These are phyloP conservation scores for Aspergillus japonicus DNA, from an alignment of 2,329 filamentous ascomycete species.

Conservation along the genomic window DNA sequence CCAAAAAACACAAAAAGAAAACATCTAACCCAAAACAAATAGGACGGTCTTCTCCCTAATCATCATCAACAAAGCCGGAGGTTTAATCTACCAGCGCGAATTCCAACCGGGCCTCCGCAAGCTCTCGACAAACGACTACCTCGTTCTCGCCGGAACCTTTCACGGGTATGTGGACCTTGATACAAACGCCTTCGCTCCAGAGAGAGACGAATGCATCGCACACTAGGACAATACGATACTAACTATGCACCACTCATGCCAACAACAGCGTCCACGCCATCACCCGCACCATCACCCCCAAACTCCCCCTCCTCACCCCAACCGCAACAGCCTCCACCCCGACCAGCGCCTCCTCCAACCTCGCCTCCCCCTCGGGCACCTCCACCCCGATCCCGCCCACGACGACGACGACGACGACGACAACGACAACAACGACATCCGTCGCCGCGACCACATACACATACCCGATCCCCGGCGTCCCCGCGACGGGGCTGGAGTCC, in stretches of 20 bases:
- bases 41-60: conserved; percentile 96
- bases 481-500: conserved; percentile 73
- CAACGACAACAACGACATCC: conserved; percentile 22
- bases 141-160: conserved; percentile 95
- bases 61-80: conserved; percentile 98
- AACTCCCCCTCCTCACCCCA: conserved; percentile 35
- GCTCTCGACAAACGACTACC: conserved; percentile 91
- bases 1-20: not conserved
- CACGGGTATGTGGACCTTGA: conserved; percentile 65
- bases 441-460: conserved; percentile 27
- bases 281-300: conserved; percentile 54
- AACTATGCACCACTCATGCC: no score
- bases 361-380: conserved; percentile 34
- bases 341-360: conserved; percentile 11
- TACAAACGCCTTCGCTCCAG: no score
- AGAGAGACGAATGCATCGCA: not conserved
- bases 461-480: conserved; percentile 32
- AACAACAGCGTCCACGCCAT: conserved; percentile 62
- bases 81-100: conserved; percentile 91
- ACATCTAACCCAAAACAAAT: not conserved
- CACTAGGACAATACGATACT: no score
- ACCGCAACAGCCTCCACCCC: conserved; percentile 21
- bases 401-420: conserved; percentile 20
- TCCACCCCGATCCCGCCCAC: conserved; percentile 25
- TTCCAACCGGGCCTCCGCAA: conserved; percentile 86